Evolutionary conservation across 768 basidiomycete genomes (phyloP).

Genomic region (Termitomyces sp.): DNA sequence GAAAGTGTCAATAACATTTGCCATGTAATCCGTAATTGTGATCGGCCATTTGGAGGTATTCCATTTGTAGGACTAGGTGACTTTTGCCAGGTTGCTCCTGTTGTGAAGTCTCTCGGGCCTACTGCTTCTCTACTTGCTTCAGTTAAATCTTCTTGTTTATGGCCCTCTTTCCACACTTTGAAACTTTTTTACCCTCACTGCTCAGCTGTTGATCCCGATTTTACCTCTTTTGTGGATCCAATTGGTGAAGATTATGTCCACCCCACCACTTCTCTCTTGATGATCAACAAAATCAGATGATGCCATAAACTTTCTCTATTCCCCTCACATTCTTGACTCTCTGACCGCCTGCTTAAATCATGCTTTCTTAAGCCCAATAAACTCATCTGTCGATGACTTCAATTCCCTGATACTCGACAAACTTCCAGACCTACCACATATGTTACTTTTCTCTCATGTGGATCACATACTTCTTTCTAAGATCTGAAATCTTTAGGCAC

Average conservation of each 20-base stretch:
- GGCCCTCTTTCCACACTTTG: neutral
- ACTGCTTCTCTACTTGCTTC: neutral
- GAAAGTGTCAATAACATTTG: too few relatives aligned
- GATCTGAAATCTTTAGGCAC: neutral
- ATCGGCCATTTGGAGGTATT: neutral
- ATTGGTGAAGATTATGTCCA: neutral
- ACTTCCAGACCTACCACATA: neutral
- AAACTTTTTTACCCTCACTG: neutral
- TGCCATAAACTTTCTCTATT: neutral
- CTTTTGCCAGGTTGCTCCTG: neutral
- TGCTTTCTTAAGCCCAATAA: neutral
- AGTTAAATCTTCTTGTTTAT: neutral
- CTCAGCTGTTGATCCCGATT: neutral
- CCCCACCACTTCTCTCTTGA: neutral
- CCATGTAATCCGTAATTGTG: too few relatives aligned
- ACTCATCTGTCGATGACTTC: neutral
- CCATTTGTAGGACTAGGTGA: neutral
- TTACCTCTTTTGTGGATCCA: neutral
- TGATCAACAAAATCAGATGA: too few relatives aligned
- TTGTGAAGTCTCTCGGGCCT: neutral
- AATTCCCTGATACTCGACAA: neutral
- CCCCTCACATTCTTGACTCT: neutral
- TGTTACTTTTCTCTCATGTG: neutral
- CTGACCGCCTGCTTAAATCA: neutral
- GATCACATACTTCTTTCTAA: neutral